These are phyloP conservation scores for Westerdykella aurantiaca DNA, from an alignment of 2,329 filamentous ascomycete species.

Conservation along the genomic window DNA sequence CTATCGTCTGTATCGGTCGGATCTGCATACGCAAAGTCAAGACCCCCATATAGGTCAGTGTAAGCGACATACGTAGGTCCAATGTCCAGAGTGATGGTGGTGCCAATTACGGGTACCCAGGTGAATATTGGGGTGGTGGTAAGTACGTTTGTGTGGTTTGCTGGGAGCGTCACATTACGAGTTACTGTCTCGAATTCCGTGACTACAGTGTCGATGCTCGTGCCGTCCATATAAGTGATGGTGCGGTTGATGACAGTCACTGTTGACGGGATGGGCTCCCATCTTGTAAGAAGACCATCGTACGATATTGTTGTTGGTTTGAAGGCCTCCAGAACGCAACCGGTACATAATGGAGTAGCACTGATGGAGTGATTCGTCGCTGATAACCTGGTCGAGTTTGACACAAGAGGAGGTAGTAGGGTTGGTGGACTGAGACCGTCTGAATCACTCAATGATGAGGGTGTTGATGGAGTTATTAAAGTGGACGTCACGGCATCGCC, in stretches of 20 bases:
- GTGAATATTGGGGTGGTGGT: conserved; percentile 20
- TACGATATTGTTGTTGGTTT: conserved; percentile 20
- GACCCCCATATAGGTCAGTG: conserved; percentile 19
- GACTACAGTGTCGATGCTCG: conserved; percentile 21
- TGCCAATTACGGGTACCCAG: neutral
- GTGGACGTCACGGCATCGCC: neutral
- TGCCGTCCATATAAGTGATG: conserved; percentile 21
- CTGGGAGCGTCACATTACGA: neutral
- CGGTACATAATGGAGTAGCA: conserved; percentile 19
- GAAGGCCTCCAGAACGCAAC: conserved; percentile 25
- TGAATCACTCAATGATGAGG: conserved; percentile 1
- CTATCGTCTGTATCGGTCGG: neutral
- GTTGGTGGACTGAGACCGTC: neutral
- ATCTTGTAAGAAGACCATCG: neutral
- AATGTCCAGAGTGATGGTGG: conserved; percentile 4
- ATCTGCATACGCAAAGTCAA: conserved; percentile 1
- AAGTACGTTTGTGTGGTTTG: conserved; percentile 24
- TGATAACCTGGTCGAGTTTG: too few relatives aligned
- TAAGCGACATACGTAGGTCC: conserved; percentile 16
- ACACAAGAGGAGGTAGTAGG: neutral
- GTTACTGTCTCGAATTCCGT: conserved; percentile 17
- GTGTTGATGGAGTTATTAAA: neutral
- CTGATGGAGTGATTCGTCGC: too few relatives aligned
- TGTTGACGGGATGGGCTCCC: conserved; percentile 17
- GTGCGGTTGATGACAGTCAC: conserved; percentile 21